Conservation (phyloP, 2,329 filamentous ascomycete genomes). For the Tympanopsis confertula region DNA sequence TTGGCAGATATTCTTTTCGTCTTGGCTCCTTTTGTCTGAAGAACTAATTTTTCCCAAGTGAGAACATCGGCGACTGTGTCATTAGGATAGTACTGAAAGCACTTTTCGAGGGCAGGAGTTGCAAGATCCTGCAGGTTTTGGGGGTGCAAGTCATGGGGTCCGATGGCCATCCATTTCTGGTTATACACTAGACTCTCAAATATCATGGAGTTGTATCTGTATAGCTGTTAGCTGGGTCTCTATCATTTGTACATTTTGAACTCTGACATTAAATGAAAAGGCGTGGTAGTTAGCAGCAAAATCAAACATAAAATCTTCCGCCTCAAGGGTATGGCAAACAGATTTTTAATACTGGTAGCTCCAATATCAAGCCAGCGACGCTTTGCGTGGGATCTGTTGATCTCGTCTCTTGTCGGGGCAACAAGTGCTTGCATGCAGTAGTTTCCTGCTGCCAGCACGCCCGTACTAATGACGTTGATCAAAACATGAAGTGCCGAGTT, state of each 20-base stretch:
- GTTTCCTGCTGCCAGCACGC: background rate
- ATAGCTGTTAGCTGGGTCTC: no score
- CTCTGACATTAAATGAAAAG: constrained; percentile 1
- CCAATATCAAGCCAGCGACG: background rate
- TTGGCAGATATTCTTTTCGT: no score
- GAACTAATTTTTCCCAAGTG: no score
- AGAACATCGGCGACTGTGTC: no score
- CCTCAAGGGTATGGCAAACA: background rate
- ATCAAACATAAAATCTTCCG: background rate
- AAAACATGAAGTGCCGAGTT: background rate
- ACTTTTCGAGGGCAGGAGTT: no score
- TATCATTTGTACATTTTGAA: no score
- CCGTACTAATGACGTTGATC: background rate
- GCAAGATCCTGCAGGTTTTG: no score
- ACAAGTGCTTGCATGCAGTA: background rate
- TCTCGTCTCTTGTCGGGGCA: background rate
- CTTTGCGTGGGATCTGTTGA: background rate
- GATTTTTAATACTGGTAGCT: background rate
- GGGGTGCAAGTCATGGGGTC: no score
- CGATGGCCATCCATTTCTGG: no score
- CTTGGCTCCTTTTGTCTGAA: no score
- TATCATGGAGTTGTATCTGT: background rate
- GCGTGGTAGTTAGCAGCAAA: background rate
- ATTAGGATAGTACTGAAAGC: no score
- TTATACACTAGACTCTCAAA: background rate